Evolutionary conservation across 352 stramenopile genomes (phyloP).

Genomic region (Elongisporangium undulatum): DNA sequence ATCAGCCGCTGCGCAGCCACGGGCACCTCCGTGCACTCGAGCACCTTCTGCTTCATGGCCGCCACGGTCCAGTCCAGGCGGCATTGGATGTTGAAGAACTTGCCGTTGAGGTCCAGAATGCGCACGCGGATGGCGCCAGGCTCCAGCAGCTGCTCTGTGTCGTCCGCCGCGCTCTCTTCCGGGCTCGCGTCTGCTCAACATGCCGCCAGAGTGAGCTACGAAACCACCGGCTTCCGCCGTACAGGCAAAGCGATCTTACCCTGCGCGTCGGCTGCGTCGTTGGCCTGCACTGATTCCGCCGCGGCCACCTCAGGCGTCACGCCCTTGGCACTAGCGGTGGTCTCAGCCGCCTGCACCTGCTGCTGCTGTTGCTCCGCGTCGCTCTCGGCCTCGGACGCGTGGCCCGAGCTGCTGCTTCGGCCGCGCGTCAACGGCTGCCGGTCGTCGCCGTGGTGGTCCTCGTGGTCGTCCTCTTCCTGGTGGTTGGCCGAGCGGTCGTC

Average conservation of each 20-base stretch:
- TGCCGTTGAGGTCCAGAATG: constrained; percentile 83
- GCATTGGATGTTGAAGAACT: constrained; percentile 77
- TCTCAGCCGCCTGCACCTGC: constrained; percentile 4
- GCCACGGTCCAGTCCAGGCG: constrained; percentile 59
- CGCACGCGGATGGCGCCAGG: constrained; percentile 52
- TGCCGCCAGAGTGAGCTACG: neutral
- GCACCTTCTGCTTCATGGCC: constrained; percentile 65
- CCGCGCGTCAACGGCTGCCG: constrained; percentile 11
- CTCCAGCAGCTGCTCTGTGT: constrained; percentile 10
- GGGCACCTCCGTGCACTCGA: constrained; percentile 67
- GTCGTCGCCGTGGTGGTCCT: constrained; percentile 14
- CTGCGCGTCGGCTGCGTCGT: constrained; percentile 5
- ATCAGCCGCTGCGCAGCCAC: constrained; percentile 85
- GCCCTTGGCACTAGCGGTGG: constrained; percentile 9
- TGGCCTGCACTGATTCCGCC: neutral
- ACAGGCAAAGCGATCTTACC: neutral
- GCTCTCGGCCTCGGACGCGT: constrained; percentile 9
- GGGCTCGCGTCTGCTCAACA: constrained; percentile 1
- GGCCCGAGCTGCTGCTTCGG: constrained; percentile 9
- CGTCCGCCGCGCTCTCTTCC: constrained; percentile 3
- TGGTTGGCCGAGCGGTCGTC: neutral
- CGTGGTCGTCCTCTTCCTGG: constrained; percentile 12
- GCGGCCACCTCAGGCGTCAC: constrained; percentile 9
- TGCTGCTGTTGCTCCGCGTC: constrained; percentile 7
- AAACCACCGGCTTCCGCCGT: neutral